phyloP scores from a whole-genome alignment of 306 rosid species.

The Prunus salicina region DNA sequence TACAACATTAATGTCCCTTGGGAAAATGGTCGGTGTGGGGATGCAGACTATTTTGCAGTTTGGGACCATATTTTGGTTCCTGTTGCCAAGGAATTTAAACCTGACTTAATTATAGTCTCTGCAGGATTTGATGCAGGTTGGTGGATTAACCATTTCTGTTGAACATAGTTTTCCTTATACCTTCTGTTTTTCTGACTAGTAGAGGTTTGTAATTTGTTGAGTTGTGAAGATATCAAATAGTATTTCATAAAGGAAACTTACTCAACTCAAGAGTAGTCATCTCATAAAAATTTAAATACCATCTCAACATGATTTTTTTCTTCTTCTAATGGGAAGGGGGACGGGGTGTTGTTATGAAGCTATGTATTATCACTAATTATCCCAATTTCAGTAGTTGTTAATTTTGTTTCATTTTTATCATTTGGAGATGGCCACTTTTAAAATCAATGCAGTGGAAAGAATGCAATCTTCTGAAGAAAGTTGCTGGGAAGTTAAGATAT shows the following conservation, averaged over 20 bases:
- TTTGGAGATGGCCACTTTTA: neutral
- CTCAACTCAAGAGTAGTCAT: neutral
- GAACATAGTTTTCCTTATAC: neutral
- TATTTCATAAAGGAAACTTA: neutral
- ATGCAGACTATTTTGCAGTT: constrained; percentile 88
- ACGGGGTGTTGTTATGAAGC: neutral
- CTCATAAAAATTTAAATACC: neutral
- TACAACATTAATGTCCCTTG: constrained; percentile 93
- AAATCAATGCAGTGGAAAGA: neutral
- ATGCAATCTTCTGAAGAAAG: neutral
- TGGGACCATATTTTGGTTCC: constrained; percentile 96
- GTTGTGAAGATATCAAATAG: neutral
- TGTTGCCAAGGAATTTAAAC: constrained; percentile 78
- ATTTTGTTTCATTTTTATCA: neutral
- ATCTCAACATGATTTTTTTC: neutral
- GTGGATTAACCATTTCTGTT: neutral
- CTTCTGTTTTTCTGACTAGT: neutral
- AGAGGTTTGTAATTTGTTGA: neutral
- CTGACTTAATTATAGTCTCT: constrained; percentile 76
- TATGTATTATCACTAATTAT: neutral
- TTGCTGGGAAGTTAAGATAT: neutral
- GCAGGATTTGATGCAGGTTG: constrained; percentile 99
- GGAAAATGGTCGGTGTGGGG: constrained; percentile 90
- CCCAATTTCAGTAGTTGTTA: neutral
- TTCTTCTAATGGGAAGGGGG: neutral